Base-by-base conservation (phyloP, 2,329 filamentous ascomycete genomes). In the Purpureocillium lavendulum region DNA sequence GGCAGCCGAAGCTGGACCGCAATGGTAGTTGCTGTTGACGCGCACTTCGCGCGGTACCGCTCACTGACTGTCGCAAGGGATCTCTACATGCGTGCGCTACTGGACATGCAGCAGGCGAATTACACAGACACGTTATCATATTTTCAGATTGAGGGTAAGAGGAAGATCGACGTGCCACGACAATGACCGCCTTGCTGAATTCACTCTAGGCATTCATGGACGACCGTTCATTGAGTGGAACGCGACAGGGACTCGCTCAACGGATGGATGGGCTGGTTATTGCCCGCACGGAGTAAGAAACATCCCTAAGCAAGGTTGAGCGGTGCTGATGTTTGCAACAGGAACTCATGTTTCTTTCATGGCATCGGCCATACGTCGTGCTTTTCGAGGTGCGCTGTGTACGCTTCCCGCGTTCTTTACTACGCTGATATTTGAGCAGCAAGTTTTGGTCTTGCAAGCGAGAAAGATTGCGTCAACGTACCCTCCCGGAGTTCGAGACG, bases 291-390 rank as follows among this genome's bases (percentile, higher is more conserved):
- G 60, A 41, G 70, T 73, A 11, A 17, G 34, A 13, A 14, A 6
- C 29, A 30, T 30, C 11, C 6, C 26, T 7, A 4, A 26, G 18
- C 10, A 11, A 8, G 12, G 15, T 57, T 49, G 59, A 48, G 1
- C 26, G n/a, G n/a, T n/a, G 34, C 24, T 36, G 14, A 34, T 13
- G 26, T 21, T 11, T 38, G 40, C 33, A 15, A n/a, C 33, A 71
- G 70, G 67, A 74, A 51, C 56, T 62, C 14, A 50, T 69, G 15
- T 73, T 77, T 45, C 50, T 66, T 5, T 55, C 68, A n/a, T 79
- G 73, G 75, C 76, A 80, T 53, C 69, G 74, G 5, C 67, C 72
- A 3, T 78, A 72, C 43, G 49, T 76, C 33, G 57, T 67, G 7
- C 59, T 78, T 7, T 76, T 64, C 40, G 75, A 80, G 62, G 71